These are phyloP conservation scores for Lavandula angustifolia DNA, from an alignment of 257 asterid genomes.

Conservation along the genomic window DNA sequence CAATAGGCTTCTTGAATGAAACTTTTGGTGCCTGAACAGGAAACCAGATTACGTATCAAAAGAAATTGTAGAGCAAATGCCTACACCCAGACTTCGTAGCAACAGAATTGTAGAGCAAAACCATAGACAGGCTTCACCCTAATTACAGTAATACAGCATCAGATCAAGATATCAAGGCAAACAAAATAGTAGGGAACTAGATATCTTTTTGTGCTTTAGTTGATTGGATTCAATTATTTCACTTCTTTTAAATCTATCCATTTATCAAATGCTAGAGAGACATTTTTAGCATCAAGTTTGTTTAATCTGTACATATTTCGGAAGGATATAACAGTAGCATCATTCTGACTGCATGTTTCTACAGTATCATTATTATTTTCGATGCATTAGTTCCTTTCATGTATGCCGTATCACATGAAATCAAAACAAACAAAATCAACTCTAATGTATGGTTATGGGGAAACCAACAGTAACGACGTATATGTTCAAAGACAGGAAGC, in stretches of 20 bases:
- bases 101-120: conserved; percentile 10
- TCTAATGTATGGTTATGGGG: neutral
- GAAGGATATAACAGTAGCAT: conserved; percentile 11
- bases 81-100: neutral
- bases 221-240: neutral
- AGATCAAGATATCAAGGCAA: neutral
- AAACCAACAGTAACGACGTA: neutral
- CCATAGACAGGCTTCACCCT: neutral
- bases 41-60: conserved; percentile 22
- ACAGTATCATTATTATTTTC: conserved; percentile 2
- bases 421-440: neutral
- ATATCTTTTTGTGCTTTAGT: too few species aligned
- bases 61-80: neutral
- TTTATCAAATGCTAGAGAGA: conserved; percentile 4
- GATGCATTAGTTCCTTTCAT: conserved; percentile 14
- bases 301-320: neutral
- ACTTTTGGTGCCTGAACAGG: conserved; percentile 87
- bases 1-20: conserved; percentile 86
- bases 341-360: conserved; percentile 15
- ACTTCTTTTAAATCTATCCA: neutral
- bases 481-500: conserved; percentile 11
- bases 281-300: neutral
- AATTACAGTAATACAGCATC: conserved; percentile 4
- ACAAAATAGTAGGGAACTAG: too few species aligned
- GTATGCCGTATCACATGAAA: conserved; percentile 3